phyloP scores from a whole-genome alignment of 441 rosid genomes.

The Aleurites moluccanus region DNA sequence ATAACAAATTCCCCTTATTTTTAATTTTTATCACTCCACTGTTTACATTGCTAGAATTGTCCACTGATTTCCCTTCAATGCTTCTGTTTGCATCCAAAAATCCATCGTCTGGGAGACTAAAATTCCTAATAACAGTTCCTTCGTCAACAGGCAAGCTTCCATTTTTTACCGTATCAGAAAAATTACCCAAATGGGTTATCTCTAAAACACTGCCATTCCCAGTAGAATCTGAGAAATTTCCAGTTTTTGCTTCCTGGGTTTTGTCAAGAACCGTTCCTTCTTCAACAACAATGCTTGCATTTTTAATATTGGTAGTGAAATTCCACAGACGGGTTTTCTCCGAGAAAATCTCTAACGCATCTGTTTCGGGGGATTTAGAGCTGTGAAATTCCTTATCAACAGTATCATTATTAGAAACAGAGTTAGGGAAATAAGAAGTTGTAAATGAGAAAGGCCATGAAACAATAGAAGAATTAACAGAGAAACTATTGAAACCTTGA shows the following conservation, averaged over 20 bases:
- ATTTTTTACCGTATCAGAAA: slow-evolving; percentile 16
- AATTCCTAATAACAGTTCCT: slow-evolving; percentile 14
- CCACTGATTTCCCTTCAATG: slow-evolving; percentile 20
- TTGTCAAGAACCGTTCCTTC: slow-evolving; percentile 23
- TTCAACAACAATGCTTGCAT: slow-evolving; percentile 32
- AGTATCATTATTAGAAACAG: not conserved
- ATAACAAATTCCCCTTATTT: slow-evolving; percentile 18
- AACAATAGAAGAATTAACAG: slow-evolving; percentile 32
- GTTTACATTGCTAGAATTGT: slow-evolving; percentile 18
- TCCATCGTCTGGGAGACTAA: slow-evolving; percentile 14
- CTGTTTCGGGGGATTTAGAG: not conserved
- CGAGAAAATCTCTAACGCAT: not conserved
- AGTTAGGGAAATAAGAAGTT: slow-evolving; percentile 8
- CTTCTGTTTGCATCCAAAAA: slow-evolving; percentile 19
- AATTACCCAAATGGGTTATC: slow-evolving; percentile 22
- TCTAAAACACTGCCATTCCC: slow-evolving; percentile 7
- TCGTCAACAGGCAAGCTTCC: slow-evolving; percentile 25
- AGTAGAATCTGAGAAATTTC: slow-evolving; percentile 29
- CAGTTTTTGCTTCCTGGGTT: slow-evolving; percentile 27
- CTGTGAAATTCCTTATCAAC: not conserved
- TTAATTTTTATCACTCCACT: slow-evolving; percentile 1
- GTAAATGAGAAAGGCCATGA: slow-evolving; percentile 40
- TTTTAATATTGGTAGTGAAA: slow-evolving; percentile 20
- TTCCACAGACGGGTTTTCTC: slow-evolving; percentile 26
- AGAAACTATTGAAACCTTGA: slow-evolving; percentile 40